Evolutionary conservation across 2,329 filamentous ascomycete genomes (phyloP).

Genomic region (Paraphaeosphaeria sporulosa): DNA sequence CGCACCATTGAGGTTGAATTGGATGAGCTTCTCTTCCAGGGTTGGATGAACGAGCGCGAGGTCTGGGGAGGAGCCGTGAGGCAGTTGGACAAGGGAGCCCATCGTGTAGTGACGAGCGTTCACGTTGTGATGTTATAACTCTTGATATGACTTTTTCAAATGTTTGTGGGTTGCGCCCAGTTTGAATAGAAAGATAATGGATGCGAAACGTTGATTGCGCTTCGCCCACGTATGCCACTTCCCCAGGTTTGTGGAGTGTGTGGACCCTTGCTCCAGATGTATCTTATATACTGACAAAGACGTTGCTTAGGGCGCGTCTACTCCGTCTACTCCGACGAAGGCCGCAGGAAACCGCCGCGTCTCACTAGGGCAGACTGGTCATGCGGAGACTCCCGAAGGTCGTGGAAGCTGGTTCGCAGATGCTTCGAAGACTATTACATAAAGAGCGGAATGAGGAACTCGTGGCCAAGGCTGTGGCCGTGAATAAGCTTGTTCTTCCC

Average conservation of each 20-base stretch:
- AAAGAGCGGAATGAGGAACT: constrained; percentile 17
- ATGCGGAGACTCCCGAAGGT: constrained; percentile 26
- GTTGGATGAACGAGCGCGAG: constrained; percentile 64
- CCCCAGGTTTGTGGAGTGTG: constrained; percentile 6
- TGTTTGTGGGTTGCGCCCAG: neutral
- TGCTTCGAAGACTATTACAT: constrained; percentile 32
- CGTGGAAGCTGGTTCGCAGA: constrained; percentile 15
- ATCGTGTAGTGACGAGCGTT: constrained; percentile 22
- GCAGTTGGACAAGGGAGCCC: constrained; percentile 49
- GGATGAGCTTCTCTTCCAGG: constrained; percentile 60
- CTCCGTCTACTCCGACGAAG: constrained; percentile 33
- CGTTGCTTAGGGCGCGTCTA: constrained; percentile 1
- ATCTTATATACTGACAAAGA: constrained; percentile 9
- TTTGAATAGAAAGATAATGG: neutral
- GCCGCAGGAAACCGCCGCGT: constrained; percentile 42
- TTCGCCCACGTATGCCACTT: constrained; percentile 11
- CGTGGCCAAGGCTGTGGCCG: constrained; percentile 7
- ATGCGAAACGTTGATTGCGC: neutral
- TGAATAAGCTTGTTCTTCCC: constrained; percentile 7
- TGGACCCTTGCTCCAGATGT: neutral
- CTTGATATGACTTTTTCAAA: neutral
- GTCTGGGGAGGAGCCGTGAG: constrained; percentile 58
- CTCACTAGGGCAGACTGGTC: constrained; percentile 30
- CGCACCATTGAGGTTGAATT: constrained; percentile 61
- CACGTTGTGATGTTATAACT: neutral